Conservation (phyloP, 164 flowering plant species). For the Berberis thunbergii region DNA sequence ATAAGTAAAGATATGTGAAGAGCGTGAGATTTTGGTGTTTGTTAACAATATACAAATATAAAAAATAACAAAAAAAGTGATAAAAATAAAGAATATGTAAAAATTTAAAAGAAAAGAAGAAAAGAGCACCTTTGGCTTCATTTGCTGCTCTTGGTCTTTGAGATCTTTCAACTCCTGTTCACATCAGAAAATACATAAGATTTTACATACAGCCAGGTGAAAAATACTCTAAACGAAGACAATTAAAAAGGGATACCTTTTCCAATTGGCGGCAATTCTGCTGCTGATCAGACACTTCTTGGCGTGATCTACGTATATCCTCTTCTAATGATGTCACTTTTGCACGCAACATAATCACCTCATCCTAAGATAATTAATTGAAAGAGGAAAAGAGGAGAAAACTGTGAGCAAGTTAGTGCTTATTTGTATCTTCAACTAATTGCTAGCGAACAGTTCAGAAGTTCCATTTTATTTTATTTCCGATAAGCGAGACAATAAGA, state of each 20-base stretch:
- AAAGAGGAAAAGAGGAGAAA: constrained; percentile 6
- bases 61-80: neutral
- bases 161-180: constrained; percentile 77
- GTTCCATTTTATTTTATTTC: no score
- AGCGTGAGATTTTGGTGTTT: no score
- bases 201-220: neutral
- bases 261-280: constrained; percentile 44
- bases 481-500: no score
- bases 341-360: constrained; percentile 45
- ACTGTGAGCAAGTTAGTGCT: neutral
- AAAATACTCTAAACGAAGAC: neutral
- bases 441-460: no score
- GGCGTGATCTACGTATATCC: constrained; percentile 55
- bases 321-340: constrained; percentile 65
- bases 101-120: neutral
- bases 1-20: no score
- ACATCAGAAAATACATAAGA: neutral
- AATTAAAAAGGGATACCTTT: constrained; percentile 36
- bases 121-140: constrained; percentile 79
- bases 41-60: no score
- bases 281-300: constrained; percentile 58
- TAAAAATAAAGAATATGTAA: neutral
- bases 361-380: constrained; percentile 38
- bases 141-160: constrained; percentile 70
- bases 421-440: no score